Conservation (phyloP, 73 alveolate species). For the Blepharisma stoltei region DNA sequence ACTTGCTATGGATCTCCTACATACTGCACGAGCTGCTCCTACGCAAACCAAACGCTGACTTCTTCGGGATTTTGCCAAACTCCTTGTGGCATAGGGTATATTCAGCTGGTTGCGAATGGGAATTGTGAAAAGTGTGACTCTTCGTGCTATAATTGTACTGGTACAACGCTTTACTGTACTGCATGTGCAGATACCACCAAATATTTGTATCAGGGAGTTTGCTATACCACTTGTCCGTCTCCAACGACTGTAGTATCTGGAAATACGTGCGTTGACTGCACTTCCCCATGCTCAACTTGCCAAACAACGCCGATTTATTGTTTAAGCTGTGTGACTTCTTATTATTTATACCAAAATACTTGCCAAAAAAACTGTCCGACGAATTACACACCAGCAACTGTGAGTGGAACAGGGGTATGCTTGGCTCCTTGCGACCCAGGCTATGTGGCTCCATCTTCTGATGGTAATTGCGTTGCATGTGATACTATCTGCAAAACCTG, state of each 20-base stretch:
- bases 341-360: not conserved
- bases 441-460: not conserved
- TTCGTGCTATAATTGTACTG: not conserved
- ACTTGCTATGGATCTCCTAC: constrained; percentile 2
- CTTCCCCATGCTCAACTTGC: not conserved
- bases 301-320: not conserved
- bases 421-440: too few species aligned
- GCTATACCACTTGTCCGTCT: not conserved
- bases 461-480: not conserved
- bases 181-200: not conserved
- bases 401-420: too few species aligned
- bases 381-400: too few species aligned
- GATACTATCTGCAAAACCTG: not conserved
- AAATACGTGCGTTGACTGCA: not conserved
- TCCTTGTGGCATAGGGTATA: constrained; percentile 1
- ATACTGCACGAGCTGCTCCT: constrained; percentile 22
- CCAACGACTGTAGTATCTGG: not conserved
- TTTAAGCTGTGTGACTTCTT: not conserved
- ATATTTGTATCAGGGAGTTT: constrained; percentile 1
- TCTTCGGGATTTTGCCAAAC: not conserved
- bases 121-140: not conserved
- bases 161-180: not conserved
- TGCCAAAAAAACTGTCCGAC: constrained; percentile 12
- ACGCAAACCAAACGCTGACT: not conserved
- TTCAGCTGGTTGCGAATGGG: not conserved